Conservation (phyloP, 1,284 basidiomycete genomes). For the Exsudoporus floridanus region DNA sequence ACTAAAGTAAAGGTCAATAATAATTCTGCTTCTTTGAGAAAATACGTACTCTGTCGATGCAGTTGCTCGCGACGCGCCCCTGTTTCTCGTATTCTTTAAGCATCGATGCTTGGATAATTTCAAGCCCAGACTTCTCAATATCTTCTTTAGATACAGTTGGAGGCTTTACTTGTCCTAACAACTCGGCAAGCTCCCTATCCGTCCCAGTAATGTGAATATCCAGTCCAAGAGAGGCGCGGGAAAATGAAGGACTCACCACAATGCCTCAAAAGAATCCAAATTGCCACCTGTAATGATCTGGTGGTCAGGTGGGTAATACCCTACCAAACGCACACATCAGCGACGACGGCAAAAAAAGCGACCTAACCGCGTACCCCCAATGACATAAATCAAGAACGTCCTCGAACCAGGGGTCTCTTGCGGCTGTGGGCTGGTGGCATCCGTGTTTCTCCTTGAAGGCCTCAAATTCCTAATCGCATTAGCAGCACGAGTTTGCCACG, state of each 20-base stretch:
- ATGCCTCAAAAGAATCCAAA: conserved; percentile 74
- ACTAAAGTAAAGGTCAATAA: conserved; percentile 40
- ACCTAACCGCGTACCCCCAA: conserved; percentile 53
- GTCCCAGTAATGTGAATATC: conserved; percentile 6
- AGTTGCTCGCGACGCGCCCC: conserved; percentile 71
- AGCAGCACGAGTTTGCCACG: conserved; percentile 53
- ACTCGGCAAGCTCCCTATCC: conserved; percentile 69
- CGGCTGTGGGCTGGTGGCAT: conserved; percentile 24
- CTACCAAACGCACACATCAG: conserved; percentile 36
- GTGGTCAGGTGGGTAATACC: conserved; percentile 86
- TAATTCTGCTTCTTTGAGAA: background rate
- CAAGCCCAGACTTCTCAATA: conserved; percentile 76
- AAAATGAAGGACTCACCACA: conserved; percentile 51
- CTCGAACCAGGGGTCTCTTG: conserved; percentile 51
- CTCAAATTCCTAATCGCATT: conserved; percentile 57
- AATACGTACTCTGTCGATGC: conserved; percentile 66
- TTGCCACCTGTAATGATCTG: conserved; percentile 77
- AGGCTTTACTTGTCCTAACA: conserved; percentile 76
- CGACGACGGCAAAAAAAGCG: background rate
- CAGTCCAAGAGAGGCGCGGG: background rate
- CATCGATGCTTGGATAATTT: conserved; percentile 60
- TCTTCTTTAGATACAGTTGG: conserved; percentile 79
- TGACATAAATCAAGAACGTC: conserved; percentile 80
- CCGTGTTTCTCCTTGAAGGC: conserved; percentile 39
- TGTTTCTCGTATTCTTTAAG: conserved; percentile 55